Evolutionary conservation across 2,329 filamentous ascomycete species (phyloP).

Genomic region (Tympanopsis confertula): DNA sequence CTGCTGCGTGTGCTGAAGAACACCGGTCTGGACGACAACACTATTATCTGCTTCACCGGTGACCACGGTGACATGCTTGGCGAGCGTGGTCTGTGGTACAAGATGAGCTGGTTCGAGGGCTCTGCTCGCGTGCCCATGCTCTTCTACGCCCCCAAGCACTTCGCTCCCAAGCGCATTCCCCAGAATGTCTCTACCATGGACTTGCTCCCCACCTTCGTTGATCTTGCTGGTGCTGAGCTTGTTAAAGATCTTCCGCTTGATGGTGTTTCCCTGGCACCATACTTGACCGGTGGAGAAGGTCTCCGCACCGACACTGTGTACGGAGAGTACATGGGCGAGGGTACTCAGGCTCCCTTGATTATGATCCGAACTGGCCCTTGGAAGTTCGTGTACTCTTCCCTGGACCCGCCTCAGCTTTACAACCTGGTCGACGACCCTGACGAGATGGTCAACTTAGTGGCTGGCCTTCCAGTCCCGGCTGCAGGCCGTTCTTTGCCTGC

Average conservation of each 20-base stretch:
- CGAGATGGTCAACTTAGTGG: constrained; percentile 65
- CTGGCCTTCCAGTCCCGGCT: constrained; percentile 11
- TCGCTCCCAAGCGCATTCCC: constrained; percentile 62
- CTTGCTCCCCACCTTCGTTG: constrained; percentile 77
- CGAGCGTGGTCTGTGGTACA: constrained; percentile 77
- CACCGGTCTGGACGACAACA: constrained; percentile 71
- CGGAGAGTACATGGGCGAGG: constrained; percentile 90
- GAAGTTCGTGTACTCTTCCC: constrained; percentile 83
- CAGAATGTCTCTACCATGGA: constrained; percentile 87
- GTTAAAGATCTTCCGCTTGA: constrained; percentile 70
- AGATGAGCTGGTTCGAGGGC: constrained; percentile 93
- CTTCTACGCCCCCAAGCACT: constrained; percentile 67
- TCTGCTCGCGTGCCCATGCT: constrained; percentile 83
- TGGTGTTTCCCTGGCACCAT: constrained; percentile 69
- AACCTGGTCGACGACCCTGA: constrained; percentile 65
- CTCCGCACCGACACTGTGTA: constrained; percentile 67
- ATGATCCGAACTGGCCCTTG: constrained; percentile 85
- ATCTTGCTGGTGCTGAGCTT: constrained; percentile 63
- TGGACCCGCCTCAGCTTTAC: constrained; percentile 75
- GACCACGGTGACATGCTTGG: constrained; percentile 96
- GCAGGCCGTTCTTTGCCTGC: neutral
- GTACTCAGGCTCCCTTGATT: constrained; percentile 76
- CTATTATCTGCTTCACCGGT: constrained; percentile 82
- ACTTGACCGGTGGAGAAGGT: constrained; percentile 51
- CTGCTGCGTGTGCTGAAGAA: constrained; percentile 68